Evolutionary conservation across 345 rosid species (phyloP).

Genomic region (Firmiana major): DNA sequence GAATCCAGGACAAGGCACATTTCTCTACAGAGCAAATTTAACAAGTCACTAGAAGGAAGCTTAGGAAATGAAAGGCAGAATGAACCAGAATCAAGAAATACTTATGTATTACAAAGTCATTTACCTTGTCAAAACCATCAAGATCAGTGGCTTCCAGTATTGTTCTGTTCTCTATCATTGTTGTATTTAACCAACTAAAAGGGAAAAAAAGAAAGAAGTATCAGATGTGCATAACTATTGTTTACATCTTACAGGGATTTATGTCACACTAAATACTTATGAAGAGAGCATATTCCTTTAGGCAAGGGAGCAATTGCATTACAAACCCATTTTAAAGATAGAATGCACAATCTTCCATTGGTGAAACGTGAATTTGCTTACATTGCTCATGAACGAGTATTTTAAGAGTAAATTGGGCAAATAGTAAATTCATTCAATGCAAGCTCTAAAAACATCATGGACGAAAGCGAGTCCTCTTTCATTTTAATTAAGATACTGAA

Average conservation of each 20-base stretch:
- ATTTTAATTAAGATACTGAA: slow-evolving; percentile 1
- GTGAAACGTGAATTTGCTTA: neutral
- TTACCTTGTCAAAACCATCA: slow-evolving; percentile 93
- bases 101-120: neutral
- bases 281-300: neutral
- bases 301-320: neutral
- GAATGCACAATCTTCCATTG: neutral
- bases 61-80: slow-evolving; percentile 23
- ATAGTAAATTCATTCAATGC: neutral
- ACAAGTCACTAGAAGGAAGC: neutral
- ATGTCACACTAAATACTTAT: neutral
- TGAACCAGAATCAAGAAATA: neutral
- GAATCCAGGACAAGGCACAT: slow-evolving; percentile 88
- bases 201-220: neutral
- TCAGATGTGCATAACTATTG: neutral
- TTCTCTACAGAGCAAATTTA: slow-evolving; percentile 46
- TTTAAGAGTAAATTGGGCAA: neutral
- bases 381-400: neutral
- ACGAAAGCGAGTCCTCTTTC: neutral
- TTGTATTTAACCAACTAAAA: slow-evolving; percentile 86
- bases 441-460: neutral
- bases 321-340: neutral
- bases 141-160: slow-evolving; percentile 59
- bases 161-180: slow-evolving; percentile 77
- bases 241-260: neutral